phyloP scores from a whole-genome alignment of 2,329 filamentous ascomycete genomes.

The Arthrobotrys sphaeroides region DNA sequence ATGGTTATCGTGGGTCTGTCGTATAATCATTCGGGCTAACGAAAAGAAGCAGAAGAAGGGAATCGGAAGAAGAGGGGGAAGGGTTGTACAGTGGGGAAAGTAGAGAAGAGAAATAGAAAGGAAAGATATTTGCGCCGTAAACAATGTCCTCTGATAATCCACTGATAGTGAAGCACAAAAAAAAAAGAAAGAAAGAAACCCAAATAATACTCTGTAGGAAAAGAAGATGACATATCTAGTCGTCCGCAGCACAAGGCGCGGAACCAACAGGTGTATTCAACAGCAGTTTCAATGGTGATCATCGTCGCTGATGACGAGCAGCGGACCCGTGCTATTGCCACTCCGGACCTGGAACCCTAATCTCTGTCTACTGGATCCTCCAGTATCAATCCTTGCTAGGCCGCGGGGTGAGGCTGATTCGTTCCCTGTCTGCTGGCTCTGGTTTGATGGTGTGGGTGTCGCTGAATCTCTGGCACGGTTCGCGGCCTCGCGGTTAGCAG shows the following conservation, averaged over 20 bases:
- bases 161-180: no score
- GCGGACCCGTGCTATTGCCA: conserved; percentile 28
- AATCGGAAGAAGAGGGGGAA: not conserved
- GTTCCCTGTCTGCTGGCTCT: conserved; percentile 8
- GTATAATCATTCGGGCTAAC: conserved; percentile 35
- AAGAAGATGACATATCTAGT: conserved; percentile 8
- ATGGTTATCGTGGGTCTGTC: conserved; percentile 46
- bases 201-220: not conserved
- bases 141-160: conserved; percentile 31
- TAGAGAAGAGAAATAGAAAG: conserved; percentile 9
- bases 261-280: not conserved
- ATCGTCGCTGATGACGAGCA: conserved; percentile 45
- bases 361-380: conserved; percentile 18
- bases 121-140: conserved; percentile 28
- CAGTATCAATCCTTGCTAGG: conserved; percentile 33
- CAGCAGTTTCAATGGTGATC: conserved; percentile 21
- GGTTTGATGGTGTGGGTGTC: conserved; percentile 19
- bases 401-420: conserved; percentile 17
- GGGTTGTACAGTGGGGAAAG: conserved; percentile 18
- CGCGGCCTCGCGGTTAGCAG: not conserved
- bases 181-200: conserved; percentile 5
- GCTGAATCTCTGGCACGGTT: conserved; percentile 26
- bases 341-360: conserved; percentile 29
- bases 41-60: no score
- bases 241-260: not conserved